Base-by-base conservation (phyloP, 192 early-diverging fungal genomes). In the Linnemannia elongata region DNA sequence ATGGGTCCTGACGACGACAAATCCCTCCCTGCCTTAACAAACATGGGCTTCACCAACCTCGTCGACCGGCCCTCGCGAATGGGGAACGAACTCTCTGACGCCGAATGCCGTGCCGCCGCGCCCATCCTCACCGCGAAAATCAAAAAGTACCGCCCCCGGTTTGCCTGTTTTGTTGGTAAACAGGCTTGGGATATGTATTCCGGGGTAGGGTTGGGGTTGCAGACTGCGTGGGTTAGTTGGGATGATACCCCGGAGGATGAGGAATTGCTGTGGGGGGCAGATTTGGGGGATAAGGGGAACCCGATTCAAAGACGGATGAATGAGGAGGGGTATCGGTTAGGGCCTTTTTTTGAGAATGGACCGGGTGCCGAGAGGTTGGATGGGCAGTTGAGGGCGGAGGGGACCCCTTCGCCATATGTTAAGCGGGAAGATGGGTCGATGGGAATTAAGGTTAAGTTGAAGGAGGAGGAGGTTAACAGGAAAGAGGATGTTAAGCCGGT, bases 141-240 rank as follows among this genome's bases (percentile, higher is more conserved):
- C 77, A 83, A 82, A 13, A 83, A 84, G 33, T 90, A 91, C 41
- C 88, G 85, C 42, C 95, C 95, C 12, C 87, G 88, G 54, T 89
- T 94, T 72, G 90, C 93, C 1, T 94, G 93, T 71, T 96, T 95
- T 87, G 91, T 96, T 18, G 93, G 95, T 69, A 94, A 93, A 72
- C 93, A 93, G 17, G 93, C 92, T 18, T 96, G 92, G 89, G 92
- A 94, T 35, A 90, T 92, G n/a, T 96, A 92, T 82, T 70, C 88
- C 1, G 85, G 85, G 2, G 76, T 87, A 4, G 85, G 85, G 10
- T 68, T 87, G 13, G 85, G 85, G 0, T 66, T 87, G 3, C 85
- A 87, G 49, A 78, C 85, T 12, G 85, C 79, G 0, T 87, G 85
- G 85, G 76, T 87, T 1, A 78, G 79, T 7, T 87, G 85, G 85